These are phyloP conservation scores for Bassia scoparia DNA, from an alignment of 148 eudicot species.

Conservation along the genomic window DNA sequence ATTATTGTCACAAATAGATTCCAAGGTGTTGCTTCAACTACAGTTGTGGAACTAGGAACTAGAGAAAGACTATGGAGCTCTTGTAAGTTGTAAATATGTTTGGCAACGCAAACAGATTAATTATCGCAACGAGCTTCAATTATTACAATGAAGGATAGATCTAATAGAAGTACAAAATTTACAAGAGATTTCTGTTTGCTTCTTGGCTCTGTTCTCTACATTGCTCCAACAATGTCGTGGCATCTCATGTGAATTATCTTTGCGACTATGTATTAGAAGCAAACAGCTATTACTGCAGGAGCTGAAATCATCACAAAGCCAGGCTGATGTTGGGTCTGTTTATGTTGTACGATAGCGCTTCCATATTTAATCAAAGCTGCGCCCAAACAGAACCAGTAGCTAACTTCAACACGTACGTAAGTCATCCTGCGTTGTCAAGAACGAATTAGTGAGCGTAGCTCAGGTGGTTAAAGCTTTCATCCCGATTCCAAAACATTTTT, in stretches of 20 bases:
- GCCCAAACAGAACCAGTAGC: slow-evolving; percentile 45
- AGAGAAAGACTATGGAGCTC: too few species aligned
- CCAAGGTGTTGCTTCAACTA: too few species aligned
- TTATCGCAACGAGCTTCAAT: too few species aligned
- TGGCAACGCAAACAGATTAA: too few species aligned
- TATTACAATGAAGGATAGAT: too few species aligned
- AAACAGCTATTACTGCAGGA: slow-evolving; percentile 39
- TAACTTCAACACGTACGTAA: slow-evolving; percentile 43
- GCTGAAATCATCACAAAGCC: slow-evolving; percentile 47
- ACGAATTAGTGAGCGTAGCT: too few species aligned
- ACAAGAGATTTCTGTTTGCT: not conserved
- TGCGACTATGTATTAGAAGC: slow-evolving; percentile 36
- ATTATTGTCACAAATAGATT: too few species aligned
- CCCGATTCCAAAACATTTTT: too few species aligned
- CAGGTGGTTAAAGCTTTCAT: too few species aligned
- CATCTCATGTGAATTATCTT: slow-evolving; percentile 6
- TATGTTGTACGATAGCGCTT: slow-evolving; percentile 45
- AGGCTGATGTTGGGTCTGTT: slow-evolving; percentile 47
- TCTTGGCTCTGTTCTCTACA: not conserved
- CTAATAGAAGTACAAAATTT: too few species aligned
- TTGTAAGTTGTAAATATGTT: too few species aligned
- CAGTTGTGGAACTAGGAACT: too few species aligned
- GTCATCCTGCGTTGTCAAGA: slow-evolving; percentile 41
- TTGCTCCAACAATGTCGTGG: not conserved
- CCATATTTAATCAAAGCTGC: slow-evolving; percentile 64